Evolutionary conservation across 2,329 filamentous ascomycete species (phyloP).

Genomic region (Cladobotryum mycophilum): DNA sequence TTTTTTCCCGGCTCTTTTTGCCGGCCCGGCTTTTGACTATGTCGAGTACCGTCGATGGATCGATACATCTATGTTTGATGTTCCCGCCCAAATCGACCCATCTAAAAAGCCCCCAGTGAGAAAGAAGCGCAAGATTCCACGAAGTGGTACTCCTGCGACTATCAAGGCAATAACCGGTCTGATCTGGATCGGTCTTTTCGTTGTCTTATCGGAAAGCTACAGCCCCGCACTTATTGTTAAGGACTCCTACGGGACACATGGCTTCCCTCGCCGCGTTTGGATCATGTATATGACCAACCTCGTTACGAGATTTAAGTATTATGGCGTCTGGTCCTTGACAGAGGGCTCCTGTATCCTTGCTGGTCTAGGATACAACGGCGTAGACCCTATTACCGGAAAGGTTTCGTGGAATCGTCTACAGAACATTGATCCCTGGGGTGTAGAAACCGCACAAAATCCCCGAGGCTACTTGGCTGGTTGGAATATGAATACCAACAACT

Average conservation of each 20-base stretch:
- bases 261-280: slow-evolving; percentile 67
- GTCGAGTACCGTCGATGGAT: slow-evolving; percentile 90
- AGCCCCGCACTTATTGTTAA: slow-evolving; percentile 56
- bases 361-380: slow-evolving; percentile 88
- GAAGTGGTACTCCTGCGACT: slow-evolving; percentile 78
- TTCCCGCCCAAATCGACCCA: slow-evolving; percentile 74
- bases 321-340: slow-evolving; percentile 88
- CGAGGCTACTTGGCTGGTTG: slow-evolving; percentile 84
- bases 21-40: slow-evolving; percentile 89
- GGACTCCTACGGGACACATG: slow-evolving; percentile 60
- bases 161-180: slow-evolving; percentile 69
- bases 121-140: slow-evolving; percentile 86
- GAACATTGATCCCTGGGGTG: slow-evolving; percentile 79
- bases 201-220: slow-evolving; percentile 66
- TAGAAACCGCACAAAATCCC: slow-evolving; percentile 91
- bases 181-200: slow-evolving; percentile 71
- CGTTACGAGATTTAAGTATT: slow-evolving; percentile 84
- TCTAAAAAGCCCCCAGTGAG: slow-evolving; percentile 78
- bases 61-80: slow-evolving; percentile 88
- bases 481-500: slow-evolving; percentile 99
- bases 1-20: slow-evolving; percentile 94
- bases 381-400: slow-evolving; percentile 77
- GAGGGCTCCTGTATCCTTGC: slow-evolving; percentile 93
- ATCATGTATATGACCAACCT: slow-evolving; percentile 79
- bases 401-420: slow-evolving; percentile 82